Conservation (phyloP, 768 basidiomycete species). For the Gloeopeniophorella convolvens region DNA sequence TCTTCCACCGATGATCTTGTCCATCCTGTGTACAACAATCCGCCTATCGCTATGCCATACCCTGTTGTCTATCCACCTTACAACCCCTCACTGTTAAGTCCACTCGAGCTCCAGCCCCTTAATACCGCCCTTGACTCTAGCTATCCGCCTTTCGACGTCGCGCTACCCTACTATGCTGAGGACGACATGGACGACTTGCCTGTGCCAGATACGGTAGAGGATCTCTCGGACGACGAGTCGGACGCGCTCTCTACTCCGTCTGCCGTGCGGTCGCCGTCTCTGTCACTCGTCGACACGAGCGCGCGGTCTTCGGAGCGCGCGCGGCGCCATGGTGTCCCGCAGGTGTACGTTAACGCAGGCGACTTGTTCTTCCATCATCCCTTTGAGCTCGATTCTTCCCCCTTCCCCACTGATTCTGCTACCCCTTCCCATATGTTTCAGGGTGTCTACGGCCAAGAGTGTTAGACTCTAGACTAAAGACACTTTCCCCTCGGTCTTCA, state of each 20-base stretch:
- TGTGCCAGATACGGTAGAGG: constrained; percentile 77
- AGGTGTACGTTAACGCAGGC: constrained; percentile 57
- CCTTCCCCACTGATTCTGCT: constrained; percentile 52
- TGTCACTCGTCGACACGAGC: constrained; percentile 39
- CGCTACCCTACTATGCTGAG: constrained; percentile 55
- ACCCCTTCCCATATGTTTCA: constrained; percentile 31
- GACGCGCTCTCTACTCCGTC: constrained; percentile 60
- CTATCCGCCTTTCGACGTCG: constrained; percentile 38
- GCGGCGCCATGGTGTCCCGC: constrained; percentile 36
- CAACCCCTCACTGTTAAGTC: constrained; percentile 48
- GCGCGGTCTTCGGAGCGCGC: constrained; percentile 30
- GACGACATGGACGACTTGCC: constrained; percentile 64
- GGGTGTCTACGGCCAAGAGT: constrained; percentile 48
- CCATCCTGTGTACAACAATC: constrained; percentile 43
- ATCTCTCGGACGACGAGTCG: constrained; percentile 81
- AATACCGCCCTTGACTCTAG: constrained; percentile 34
- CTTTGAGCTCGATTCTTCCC: constrained; percentile 66
- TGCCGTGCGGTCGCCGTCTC: constrained; percentile 48
- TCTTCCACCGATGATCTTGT: constrained; percentile 72
- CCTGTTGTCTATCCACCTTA: constrained; percentile 63
- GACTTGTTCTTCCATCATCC: constrained; percentile 50
- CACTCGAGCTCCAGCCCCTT: constrained; percentile 39
- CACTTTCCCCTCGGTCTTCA: constrained; percentile 15
- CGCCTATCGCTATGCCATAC: constrained; percentile 45
- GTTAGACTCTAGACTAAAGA: constrained; percentile 35